Percentiles rank a stretch among this genome's conserved stretches.
phyloP scores from a whole-genome alignment of 2,329 filamentous ascomycete genomes.

The Celoporthe dispersa region DNA sequence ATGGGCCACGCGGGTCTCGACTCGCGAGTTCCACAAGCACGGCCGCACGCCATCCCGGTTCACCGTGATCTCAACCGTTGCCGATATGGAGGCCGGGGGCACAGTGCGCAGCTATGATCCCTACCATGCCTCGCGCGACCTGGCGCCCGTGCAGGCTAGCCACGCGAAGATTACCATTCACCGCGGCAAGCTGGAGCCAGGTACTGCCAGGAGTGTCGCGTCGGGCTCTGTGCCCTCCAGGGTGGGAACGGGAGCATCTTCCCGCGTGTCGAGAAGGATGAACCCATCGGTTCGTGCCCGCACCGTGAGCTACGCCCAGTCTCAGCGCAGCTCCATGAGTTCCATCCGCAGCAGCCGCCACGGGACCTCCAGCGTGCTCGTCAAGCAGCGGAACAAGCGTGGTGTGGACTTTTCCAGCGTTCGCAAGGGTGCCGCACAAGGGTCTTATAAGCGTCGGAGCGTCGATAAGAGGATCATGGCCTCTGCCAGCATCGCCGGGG shows the following conservation, averaged over 20 bases:
- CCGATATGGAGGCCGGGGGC: constrained; percentile 53
- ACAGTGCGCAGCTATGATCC: constrained; percentile 78
- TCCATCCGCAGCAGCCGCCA: constrained; percentile 55
- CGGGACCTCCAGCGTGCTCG: constrained; percentile 47
- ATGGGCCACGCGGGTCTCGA: constrained; percentile 65
- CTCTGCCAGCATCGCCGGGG: constrained; percentile 37
- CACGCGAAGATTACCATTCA: constrained; percentile 73
- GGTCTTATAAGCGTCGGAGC: constrained; percentile 25
- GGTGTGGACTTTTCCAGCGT: constrained; percentile 59
- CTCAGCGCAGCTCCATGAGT: constrained; percentile 49
- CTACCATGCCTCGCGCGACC: constrained; percentile 69
- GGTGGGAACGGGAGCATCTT: constrained; percentile 31
- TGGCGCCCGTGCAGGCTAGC: constrained; percentile 53
- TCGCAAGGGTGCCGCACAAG: constrained; percentile 42
- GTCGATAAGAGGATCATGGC: constrained; percentile 30
- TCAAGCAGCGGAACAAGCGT: constrained; percentile 53
- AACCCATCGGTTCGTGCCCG: constrained; percentile 28
- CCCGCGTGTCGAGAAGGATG: constrained; percentile 23
- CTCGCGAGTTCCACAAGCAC: constrained; percentile 62
- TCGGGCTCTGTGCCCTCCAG: constrained; percentile 38
- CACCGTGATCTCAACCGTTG: constrained; percentile 66
- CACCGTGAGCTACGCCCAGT: constrained; percentile 36
- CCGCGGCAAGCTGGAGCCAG: constrained; percentile 45
- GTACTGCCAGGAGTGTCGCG: constrained; percentile 38
- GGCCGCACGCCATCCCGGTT: constrained; percentile 63